A percentile compares a stretch with the other conserved stretches of the same genome.
phyloP scores from a whole-genome alignment of 176 grass and related monocot species.

The Metroxylon sagu region DNA sequence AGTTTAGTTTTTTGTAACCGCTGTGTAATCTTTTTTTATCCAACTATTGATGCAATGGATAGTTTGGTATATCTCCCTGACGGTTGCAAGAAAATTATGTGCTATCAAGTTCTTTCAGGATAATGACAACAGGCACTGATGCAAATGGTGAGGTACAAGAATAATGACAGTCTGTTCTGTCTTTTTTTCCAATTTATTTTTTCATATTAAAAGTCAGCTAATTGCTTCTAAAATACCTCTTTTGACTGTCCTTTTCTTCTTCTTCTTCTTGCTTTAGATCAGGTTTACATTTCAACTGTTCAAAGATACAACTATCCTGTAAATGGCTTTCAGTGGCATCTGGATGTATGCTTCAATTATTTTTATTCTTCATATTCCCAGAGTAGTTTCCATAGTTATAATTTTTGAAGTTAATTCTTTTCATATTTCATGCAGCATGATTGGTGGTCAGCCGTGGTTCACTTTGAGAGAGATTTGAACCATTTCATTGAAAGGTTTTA shows the following conservation, averaged over 20 bases:
- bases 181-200: no score
- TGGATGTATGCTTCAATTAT: constrained; percentile 47
- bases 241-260: constrained; percentile 3
- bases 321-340: constrained; percentile 84
- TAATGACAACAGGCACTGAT: constrained; percentile 69
- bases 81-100: constrained; percentile 40
- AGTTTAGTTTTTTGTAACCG: no score
- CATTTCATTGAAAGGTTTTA: no score
- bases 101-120: constrained; percentile 75
- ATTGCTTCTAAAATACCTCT: neutral
- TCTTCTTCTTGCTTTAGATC: constrained; percentile 14
- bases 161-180: no score
- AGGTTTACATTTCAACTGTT: constrained; percentile 77
- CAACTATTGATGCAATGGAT: constrained; percentile 7
- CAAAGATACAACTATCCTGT: constrained; percentile 80
- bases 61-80: constrained; percentile 71
- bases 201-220: no score
- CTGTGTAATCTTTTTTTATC: no score
- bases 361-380: neutral
- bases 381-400: no score
- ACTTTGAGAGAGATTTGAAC: no score
- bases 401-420: no score
- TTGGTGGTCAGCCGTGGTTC: no score
- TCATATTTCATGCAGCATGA: no score
- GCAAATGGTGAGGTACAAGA: constrained; percentile 58